phyloP scores from a whole-genome alignment of 345 rosid genomes.

The Camelina hispida region DNA sequence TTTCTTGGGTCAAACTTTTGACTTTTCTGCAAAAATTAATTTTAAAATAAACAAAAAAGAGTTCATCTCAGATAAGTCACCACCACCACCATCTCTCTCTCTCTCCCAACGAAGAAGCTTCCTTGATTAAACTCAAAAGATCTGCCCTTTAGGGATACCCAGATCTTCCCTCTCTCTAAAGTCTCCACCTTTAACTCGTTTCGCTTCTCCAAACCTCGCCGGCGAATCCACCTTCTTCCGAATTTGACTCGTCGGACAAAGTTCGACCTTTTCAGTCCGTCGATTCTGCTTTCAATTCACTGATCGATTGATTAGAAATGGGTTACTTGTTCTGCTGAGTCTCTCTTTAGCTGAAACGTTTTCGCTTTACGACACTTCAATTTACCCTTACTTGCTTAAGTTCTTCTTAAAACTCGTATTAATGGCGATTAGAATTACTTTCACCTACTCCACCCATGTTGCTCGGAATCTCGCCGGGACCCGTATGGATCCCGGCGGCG shows the following conservation, averaged over 20 bases:
- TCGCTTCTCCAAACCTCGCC: conserved; percentile 8
- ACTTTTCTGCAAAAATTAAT: conserved; percentile 6
- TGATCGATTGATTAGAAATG: conserved; percentile 37
- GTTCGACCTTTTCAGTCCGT: conserved; percentile 24
- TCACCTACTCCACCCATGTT: conserved; percentile 66
- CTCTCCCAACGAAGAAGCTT: conserved; percentile 22
- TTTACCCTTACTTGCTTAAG: conserved; percentile 53
- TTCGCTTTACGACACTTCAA: conserved; percentile 49
- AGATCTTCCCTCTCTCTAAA: conserved; percentile 21
- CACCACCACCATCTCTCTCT: neutral
- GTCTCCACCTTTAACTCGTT: neutral
- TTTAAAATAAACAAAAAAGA: neutral
- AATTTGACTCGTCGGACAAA: conserved; percentile 11
- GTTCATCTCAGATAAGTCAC: neutral
- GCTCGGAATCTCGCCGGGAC: conserved; percentile 68
- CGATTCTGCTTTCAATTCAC: conserved; percentile 32
- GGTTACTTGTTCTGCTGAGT: conserved; percentile 24
- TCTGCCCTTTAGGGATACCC: conserved; percentile 32
- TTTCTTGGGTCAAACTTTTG: neutral
- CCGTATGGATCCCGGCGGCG: conserved; percentile 52
- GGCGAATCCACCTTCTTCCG: conserved; percentile 2
- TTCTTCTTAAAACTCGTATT: conserved; percentile 49
- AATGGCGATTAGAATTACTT: conserved; percentile 79
- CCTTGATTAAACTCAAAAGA: conserved; percentile 24
- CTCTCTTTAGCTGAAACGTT: conserved; percentile 21